These are phyloP conservation scores for Zasmidium cellare DNA, from an alignment of 2,329 filamentous ascomycete species.

Conservation along the genomic window DNA sequence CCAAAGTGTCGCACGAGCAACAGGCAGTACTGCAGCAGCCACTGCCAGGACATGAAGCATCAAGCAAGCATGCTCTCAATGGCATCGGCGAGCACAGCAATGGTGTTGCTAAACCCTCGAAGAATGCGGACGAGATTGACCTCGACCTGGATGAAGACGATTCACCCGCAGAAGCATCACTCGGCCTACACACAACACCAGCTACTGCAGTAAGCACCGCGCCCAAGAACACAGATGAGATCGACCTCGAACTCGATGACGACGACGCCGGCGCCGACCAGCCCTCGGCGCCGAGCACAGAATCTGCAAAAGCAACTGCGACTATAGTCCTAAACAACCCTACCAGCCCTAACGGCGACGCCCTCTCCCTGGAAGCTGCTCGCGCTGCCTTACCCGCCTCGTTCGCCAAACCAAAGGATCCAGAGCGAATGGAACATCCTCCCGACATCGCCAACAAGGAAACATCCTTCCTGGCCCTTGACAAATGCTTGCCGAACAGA, in stretches of 20 bases:
- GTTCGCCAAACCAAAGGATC: slow-evolving; percentile 50
- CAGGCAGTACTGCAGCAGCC: background rate
- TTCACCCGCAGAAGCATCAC: slow-evolving; percentile 17
- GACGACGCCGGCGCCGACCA: slow-evolving; percentile 17
- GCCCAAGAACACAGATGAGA: slow-evolving; percentile 42
- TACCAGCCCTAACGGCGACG: background rate
- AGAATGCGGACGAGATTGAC: slow-evolving; percentile 33
- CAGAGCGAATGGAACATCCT: slow-evolving; percentile 64
- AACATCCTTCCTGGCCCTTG: slow-evolving; percentile 83
- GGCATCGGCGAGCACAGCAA: slow-evolving; percentile 26
- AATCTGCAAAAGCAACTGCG: slow-evolving; percentile 2
- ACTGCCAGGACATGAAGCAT: background rate
- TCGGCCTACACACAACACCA: slow-evolving; percentile 5
- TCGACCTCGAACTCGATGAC: slow-evolving; percentile 38
- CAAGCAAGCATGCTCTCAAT: background rate
- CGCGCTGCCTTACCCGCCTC: slow-evolving; percentile 75
- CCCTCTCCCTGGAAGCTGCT: slow-evolving; percentile 19
- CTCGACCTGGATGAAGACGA: slow-evolving; percentile 44
- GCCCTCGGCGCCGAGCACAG: background rate
- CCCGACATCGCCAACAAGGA: slow-evolving; percentile 72
- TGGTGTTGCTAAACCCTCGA: slow-evolving; percentile 17
- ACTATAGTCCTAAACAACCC: background rate
- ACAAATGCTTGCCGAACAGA: slow-evolving; percentile 81
- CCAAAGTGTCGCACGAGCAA: slow-evolving; percentile 53
- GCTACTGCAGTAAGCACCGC: slow-evolving; percentile 1